Evolutionary conservation across 2,329 filamentous ascomycete species (phyloP).

Genomic region (Trematosphaeria pertusa): DNA sequence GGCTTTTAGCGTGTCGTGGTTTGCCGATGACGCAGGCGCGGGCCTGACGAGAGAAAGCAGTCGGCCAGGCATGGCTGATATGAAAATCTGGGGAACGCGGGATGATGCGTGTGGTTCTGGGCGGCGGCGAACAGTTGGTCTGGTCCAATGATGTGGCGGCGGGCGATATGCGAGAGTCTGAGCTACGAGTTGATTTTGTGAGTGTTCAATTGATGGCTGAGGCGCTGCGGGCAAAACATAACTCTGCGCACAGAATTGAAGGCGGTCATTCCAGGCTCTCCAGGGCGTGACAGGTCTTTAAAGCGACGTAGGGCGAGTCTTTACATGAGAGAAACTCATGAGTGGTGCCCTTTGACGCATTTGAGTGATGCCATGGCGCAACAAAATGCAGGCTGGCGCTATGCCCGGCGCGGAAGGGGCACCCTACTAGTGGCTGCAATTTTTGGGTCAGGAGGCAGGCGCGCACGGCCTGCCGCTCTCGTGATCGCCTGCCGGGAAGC

Average conservation of each 20-base stretch:
- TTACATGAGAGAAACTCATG: conserved; percentile 44
- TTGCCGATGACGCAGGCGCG: conserved; percentile 39
- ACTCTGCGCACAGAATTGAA: conserved; percentile 18
- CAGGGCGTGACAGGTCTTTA: conserved; percentile 30
- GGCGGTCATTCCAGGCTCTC: no score
- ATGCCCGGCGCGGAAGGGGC: conserved; percentile 22
- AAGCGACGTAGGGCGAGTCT: conserved; percentile 16
- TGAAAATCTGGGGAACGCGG: conserved; percentile 41
- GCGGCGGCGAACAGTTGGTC: conserved; percentile 14
- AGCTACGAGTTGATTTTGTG: conserved; percentile 45
- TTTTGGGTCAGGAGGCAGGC: conserved; percentile 43
- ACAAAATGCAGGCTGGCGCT: conserved; percentile 35
- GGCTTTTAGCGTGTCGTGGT: conserved; percentile 27
- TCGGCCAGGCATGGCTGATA: conserved; percentile 44
- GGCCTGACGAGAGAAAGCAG: conserved; percentile 43
- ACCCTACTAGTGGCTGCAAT: conserved; percentile 30
- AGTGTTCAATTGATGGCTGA: conserved; percentile 39
- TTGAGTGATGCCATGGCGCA: conserved; percentile 37
- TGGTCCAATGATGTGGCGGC: conserved; percentile 26
- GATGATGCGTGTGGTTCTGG: no score
- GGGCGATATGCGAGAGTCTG: conserved; percentile 19
- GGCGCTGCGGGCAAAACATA: conserved; percentile 43
- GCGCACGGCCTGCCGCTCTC: conserved; percentile 38
- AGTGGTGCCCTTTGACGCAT: conserved; percentile 31
- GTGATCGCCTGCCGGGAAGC: conserved; percentile 31